Conservation (phyloP, 495 filamentous ascomycete species). For the Penicillium manginii region DNA sequence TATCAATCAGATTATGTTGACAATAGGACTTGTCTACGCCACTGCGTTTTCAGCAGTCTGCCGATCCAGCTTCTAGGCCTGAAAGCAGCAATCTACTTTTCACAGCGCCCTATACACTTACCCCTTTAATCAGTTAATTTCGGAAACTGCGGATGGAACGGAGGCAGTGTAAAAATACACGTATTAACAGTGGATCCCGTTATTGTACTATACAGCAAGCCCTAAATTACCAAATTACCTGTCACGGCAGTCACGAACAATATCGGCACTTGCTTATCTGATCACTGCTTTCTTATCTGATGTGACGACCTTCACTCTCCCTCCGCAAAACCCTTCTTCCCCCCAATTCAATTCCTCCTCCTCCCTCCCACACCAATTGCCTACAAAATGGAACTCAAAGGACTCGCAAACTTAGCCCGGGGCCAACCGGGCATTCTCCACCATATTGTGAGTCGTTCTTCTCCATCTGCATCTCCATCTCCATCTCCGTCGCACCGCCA, state of each 20-base stretch:
- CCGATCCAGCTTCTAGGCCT: too few relatives aligned
- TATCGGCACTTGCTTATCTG: constrained; percentile 2
- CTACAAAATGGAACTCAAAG: constrained; percentile 28
- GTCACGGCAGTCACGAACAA: too few relatives aligned
- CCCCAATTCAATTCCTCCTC: neutral
- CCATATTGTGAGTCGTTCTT: constrained; percentile 23
- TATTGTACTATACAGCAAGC: neutral
- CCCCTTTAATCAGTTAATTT: neutral
- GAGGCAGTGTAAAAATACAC: constrained; percentile 5
- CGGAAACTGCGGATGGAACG: neutral
- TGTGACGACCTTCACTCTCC: constrained; percentile 16
- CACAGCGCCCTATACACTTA: too few relatives aligned
- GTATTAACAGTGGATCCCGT: neutral
- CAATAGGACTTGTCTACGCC: too few relatives aligned
- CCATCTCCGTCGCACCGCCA: neutral
- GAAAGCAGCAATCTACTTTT: neutral
- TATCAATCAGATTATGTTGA: too few relatives aligned
- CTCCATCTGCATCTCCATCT: neutral
- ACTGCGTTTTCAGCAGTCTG: too few relatives aligned
- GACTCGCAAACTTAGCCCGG: constrained; percentile 20
- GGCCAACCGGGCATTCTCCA: constrained; percentile 34
- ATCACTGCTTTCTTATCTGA: constrained; percentile 28
- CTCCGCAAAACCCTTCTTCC: neutral
- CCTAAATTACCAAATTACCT: constrained; percentile 12
- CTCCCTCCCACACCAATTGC: neutral